phyloP scores from a whole-genome alignment of 116 monocot species.

The Zostera marina region DNA sequence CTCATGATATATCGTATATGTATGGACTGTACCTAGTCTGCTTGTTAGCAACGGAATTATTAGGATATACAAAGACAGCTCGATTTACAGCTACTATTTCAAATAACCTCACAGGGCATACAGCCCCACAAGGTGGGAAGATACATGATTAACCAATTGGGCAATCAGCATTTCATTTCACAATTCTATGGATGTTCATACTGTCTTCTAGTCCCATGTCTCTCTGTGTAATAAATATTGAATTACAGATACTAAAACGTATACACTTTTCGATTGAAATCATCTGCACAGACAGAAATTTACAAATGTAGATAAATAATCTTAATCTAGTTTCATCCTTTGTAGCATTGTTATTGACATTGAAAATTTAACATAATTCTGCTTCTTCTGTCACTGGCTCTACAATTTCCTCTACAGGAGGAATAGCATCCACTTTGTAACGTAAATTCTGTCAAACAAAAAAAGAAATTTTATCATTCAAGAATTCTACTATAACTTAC shows the following conservation, averaged over 20 bases:
- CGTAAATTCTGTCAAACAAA: slow-evolving; percentile 37
- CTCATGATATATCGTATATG: too few relatives aligned
- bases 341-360: neutral
- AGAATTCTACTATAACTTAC: neutral
- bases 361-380: slow-evolving; percentile 1
- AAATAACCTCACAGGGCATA: too few relatives aligned
- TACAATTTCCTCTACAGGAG: slow-evolving; percentile 41
- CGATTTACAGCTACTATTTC: too few relatives aligned
- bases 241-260: neutral
- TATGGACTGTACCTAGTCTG: too few relatives aligned
- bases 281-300: slow-evolving; percentile 4
- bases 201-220: neutral
- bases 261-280: neutral
- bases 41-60: too few relatives aligned
- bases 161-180: too few relatives aligned
- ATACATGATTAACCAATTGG: too few relatives aligned
- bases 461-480: neutral
- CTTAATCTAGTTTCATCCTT: neutral
- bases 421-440: slow-evolving; percentile 89
- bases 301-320: neutral
- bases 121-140: too few relatives aligned
- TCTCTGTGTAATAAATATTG: neutral
- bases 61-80: too few relatives aligned
- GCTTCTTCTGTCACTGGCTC: slow-evolving; percentile 17
- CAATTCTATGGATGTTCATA: neutral